Percentiles rank a stretch among this genome's conserved stretches.
Evolutionary conservation across 2,329 filamentous ascomycete genomes (phyloP).

Genomic region (Diaporthe amygdali): DNA sequence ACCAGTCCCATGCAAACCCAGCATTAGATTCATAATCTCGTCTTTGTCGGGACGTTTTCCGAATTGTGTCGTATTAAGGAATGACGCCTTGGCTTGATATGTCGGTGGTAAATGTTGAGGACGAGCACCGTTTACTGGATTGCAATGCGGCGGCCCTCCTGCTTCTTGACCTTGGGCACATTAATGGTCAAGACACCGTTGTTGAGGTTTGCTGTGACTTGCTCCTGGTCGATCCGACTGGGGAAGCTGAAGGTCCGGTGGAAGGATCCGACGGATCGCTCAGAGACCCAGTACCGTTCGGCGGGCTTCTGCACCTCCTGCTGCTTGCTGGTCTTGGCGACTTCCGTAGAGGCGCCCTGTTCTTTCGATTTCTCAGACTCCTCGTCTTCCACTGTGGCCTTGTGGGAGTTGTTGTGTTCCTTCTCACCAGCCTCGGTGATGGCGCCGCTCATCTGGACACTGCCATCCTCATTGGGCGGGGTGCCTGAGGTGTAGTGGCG

Average conservation of each 20-base stretch:
- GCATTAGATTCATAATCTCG: not conserved
- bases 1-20: not conserved
- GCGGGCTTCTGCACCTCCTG: slow-evolving; percentile 30
- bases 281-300: slow-evolving; percentile 70
- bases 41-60: not conserved
- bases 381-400: slow-evolving; percentile 72
- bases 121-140: slow-evolving; percentile 48
- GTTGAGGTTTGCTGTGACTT: slow-evolving; percentile 65
- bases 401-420: slow-evolving; percentile 43
- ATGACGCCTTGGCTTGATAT: not conserved
- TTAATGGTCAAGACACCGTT: slow-evolving; percentile 69
- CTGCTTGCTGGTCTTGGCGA: slow-evolving; percentile 28
- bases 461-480: slow-evolving; percentile 54
- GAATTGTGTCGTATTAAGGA: not conserved
- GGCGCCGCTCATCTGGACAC: slow-evolving; percentile 39
- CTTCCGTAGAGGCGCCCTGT: slow-evolving; percentile 34
- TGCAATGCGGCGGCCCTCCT: slow-evolving; percentile 58
- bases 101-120: not conserved
- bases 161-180: slow-evolving; percentile 71
- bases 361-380: slow-evolving; percentile 39
- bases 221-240: slow-evolving; percentile 64
- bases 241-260: slow-evolving; percentile 73
- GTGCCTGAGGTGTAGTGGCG: slow-evolving; percentile 63
- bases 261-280: slow-evolving; percentile 72
- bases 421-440: slow-evolving; percentile 45